phyloP scores from a whole-genome alignment of 78 protist genomes.

The Dictyostelium intermedium region DNA sequence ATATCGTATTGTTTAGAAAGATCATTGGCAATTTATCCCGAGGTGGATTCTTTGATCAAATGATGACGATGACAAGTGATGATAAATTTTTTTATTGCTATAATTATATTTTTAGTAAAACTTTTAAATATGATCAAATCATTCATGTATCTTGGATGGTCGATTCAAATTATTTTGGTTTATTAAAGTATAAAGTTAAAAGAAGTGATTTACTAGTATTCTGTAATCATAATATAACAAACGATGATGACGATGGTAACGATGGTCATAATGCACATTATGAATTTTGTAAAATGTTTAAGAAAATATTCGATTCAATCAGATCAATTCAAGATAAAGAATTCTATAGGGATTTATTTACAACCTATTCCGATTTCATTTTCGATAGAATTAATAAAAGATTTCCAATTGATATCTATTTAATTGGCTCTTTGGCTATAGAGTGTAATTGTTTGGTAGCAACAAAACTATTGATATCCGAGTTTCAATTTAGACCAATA shows the following conservation, averaged over 20 bases:
- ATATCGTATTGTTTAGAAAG: not conserved
- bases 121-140: not conserved
- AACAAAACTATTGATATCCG: not conserved
- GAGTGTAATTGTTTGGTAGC: not conserved
- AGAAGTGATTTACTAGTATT: not conserved
- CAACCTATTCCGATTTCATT: not conserved
- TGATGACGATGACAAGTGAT: not conserved
- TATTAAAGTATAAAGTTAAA: not conserved
- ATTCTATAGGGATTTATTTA: not conserved
- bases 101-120: not conserved
- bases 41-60: not conserved
- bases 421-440: not conserved
- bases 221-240: not conserved
- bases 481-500: not conserved
- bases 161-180: not conserved
- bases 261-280: not conserved
- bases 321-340: not conserved
- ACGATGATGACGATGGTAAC: not conserved
- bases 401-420: not conserved
- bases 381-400: not conserved
- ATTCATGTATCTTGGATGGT: not conserved
- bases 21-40: not conserved
- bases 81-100: not conserved
- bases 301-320: not conserved
- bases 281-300: not conserved